Conservation (phyloP, 2,329 filamentous ascomycete species). For the Talaromyces sp. region DNA sequence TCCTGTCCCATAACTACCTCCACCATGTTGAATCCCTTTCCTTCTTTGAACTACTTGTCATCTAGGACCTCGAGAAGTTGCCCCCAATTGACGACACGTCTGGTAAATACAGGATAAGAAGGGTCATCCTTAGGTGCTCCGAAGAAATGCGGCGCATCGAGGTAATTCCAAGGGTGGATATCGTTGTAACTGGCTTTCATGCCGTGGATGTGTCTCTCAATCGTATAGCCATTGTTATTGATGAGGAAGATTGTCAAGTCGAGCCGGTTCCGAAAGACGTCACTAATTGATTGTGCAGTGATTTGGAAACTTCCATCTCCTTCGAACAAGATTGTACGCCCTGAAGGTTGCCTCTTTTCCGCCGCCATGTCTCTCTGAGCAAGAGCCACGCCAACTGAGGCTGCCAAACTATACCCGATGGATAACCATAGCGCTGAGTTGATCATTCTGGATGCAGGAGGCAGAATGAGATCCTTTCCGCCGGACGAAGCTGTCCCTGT, state of each 20-base stretch:
- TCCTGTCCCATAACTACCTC: neutral
- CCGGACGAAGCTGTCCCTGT: neutral
- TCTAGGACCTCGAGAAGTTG: neutral
- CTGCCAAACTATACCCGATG: conserved; percentile 60
- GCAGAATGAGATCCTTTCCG: neutral
- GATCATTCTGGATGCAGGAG: conserved; percentile 54
- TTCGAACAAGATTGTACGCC: conserved; percentile 75
- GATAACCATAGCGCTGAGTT: conserved; percentile 70
- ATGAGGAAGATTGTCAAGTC: neutral
- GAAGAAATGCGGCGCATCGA: conserved; percentile 61
- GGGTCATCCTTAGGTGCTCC: conserved; percentile 32
- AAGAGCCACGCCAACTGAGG: conserved; percentile 63
- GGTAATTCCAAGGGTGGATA: conserved; percentile 68
- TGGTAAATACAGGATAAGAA: conserved; percentile 23
- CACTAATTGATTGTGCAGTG: conserved; percentile 71
- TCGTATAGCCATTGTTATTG: conserved; percentile 75
- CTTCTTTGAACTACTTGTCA: neutral
- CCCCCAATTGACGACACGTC: neutral
- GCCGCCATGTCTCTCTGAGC: conserved; percentile 56
- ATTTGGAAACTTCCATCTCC: conserved; percentile 84
- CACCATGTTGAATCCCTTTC: neutral
- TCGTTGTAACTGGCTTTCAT: conserved; percentile 78
- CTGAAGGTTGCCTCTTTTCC: neutral
- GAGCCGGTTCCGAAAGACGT: neutral
- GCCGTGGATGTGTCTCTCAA: conserved; percentile 83